phyloP scores from a whole-genome alignment of 129 eudicot genomes.

The Chrysanthemum seticuspe region DNA sequence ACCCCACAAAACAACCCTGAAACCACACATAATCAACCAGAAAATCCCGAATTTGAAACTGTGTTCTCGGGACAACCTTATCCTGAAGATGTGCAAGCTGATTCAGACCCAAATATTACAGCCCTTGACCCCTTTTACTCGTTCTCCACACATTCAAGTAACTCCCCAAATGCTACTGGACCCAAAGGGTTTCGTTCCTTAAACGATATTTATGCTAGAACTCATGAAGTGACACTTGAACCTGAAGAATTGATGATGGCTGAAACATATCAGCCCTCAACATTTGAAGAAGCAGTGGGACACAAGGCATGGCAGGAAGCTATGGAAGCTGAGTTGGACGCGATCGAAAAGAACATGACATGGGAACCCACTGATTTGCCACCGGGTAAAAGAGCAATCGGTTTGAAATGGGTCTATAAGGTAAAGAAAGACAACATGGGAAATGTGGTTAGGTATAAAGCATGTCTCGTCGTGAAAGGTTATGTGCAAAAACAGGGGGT shows the following conservation, averaged over 20 bases:
- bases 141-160: not conserved
- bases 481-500: no score
- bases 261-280: not conserved
- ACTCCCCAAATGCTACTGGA: not conserved
- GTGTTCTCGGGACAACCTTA: no score
- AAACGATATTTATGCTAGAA: not conserved
- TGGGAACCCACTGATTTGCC: no score
- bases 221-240: not conserved
- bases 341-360: not conserved
- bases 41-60: no score
- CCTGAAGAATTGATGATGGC: not conserved
- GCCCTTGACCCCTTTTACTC: not conserved
- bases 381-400: no score
- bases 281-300: not conserved
- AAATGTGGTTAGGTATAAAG: no score
- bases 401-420: no score
- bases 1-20: not conserved
- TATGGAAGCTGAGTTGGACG: not conserved
- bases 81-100: not conserved
- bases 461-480: no score
- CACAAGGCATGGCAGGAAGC: not conserved
- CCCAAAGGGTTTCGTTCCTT: not conserved
- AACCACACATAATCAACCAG: no score
- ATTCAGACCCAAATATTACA: not conserved
- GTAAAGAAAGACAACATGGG: no score